phyloP scores from a whole-genome alignment of 805 yeast species.

The Saccharomycopsis amapae region DNA sequence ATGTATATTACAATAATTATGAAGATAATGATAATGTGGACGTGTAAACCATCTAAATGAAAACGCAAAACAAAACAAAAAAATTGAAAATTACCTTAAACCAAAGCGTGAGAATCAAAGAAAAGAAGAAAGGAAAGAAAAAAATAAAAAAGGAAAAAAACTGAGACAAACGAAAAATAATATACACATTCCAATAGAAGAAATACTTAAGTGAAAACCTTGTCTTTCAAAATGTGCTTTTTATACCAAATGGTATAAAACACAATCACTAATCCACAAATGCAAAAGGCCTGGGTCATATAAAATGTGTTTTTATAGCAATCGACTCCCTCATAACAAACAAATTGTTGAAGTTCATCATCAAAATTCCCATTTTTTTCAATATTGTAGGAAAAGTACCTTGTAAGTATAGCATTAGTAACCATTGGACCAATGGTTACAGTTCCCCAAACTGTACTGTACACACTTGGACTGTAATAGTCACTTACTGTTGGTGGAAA shows the following conservation, averaged over 20 bases:
- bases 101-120: no score
- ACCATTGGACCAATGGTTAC: slow-evolving; percentile 64
- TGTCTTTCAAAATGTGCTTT: slow-evolving; percentile 7
- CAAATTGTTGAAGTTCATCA: slow-evolving; percentile 32
- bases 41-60: no score
- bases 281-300: slow-evolving; percentile 25
- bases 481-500: slow-evolving; percentile 75
- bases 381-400: slow-evolving; percentile 48
- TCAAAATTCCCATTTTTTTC: slow-evolving; percentile 37
- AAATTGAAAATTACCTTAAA: no score
- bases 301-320: slow-evolving; percentile 44
- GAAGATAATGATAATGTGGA: no score
- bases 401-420: slow-evolving; percentile 46
- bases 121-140: no score
- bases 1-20: no score
- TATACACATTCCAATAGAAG: no score
- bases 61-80: no score
- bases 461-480: slow-evolving; percentile 56
- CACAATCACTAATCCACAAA: slow-evolving; percentile 22
- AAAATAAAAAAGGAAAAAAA: no score
- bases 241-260: slow-evolving; percentile 24
- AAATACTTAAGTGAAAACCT: neutral
- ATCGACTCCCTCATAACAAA: slow-evolving; percentile 36
- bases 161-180: no score
- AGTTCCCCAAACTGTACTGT: slow-evolving; percentile 73